These are phyloP conservation scores for Raffaelea albimanens DNA, from an alignment of 2,329 filamentous ascomycete species.

Conservation along the genomic window DNA sequence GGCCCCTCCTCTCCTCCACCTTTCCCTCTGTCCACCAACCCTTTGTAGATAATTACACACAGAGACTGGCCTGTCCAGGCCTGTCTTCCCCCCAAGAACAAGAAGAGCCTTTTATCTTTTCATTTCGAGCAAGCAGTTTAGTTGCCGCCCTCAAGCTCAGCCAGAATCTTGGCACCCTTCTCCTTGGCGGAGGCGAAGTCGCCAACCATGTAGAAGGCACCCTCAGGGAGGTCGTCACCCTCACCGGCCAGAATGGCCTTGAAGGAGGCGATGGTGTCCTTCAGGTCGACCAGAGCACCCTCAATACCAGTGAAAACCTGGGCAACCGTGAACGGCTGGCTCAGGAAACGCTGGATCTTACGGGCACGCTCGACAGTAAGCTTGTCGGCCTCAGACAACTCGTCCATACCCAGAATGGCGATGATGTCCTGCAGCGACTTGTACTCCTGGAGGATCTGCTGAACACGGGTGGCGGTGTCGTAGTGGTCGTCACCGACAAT, in stretches of 20 bases:
- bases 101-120: too few species aligned
- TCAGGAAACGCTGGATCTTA: constrained; percentile 99
- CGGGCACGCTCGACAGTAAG: constrained; percentile 99
- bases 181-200: constrained; percentile 83
- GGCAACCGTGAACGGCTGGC: constrained; percentile 89
- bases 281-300: constrained; percentile 93
- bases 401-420: constrained; percentile 99
- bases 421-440: constrained; percentile 99
- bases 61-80: too few species aligned
- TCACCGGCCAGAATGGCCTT: constrained; percentile 94
- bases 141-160: constrained; percentile 88
- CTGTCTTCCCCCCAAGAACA: too few species aligned
- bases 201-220: constrained; percentile 96
- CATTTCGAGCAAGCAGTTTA: constrained; percentile 28
- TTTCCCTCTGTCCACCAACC: too few species aligned
- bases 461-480: constrained; percentile 84
- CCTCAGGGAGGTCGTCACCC: constrained; percentile 90
- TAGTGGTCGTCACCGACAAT: constrained; percentile 98
- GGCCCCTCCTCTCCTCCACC: too few species aligned
- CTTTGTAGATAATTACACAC: too few species aligned
- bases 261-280: constrained; percentile 97
- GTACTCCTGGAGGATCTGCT: constrained; percentile 99
- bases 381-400: constrained; percentile 98
- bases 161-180: constrained; percentile 99
- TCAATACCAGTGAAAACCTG: constrained; percentile 86